Evolutionary conservation across 352 stramenopile species (phyloP).

Genomic region (Globisporangium perplexum): DNA sequence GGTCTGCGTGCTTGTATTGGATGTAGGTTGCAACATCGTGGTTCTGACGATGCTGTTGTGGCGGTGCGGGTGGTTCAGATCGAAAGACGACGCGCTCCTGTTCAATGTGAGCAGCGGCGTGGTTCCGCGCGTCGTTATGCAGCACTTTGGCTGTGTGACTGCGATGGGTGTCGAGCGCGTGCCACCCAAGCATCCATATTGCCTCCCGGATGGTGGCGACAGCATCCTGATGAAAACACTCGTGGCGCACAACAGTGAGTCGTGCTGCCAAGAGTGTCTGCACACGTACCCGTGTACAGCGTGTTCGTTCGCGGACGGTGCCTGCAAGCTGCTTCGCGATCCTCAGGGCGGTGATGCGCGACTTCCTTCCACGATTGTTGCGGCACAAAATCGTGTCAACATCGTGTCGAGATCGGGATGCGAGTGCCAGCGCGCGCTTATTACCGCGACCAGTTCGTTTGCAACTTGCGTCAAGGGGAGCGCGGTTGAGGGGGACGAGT

Average conservation of each 20-base stretch:
- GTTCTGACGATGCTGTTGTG: background rate
- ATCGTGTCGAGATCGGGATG: conserved; percentile 23
- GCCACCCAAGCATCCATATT: background rate
- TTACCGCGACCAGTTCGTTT: conserved; percentile 1
- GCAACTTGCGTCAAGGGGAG: conserved; percentile 17
- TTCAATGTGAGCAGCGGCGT: conserved; percentile 8
- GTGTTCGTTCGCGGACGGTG: conserved; percentile 2
- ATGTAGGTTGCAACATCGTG: background rate
- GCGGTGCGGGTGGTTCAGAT: background rate
- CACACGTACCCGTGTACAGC: conserved; percentile 9
- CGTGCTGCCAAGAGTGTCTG: conserved; percentile 15
- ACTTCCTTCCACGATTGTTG: background rate
- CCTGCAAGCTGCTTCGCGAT: conserved; percentile 15
- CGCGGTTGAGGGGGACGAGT: background rate
- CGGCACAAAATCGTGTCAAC: conserved; percentile 5
- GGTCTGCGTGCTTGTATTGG: background rate
- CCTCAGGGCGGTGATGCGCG: conserved; percentile 7
- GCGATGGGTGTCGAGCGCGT: conserved; percentile 9
- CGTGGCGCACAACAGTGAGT: background rate
- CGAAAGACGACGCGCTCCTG: conserved; percentile 1
- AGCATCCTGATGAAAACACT: conserved; percentile 4
- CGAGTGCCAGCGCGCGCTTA: conserved; percentile 15
- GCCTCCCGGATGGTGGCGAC: conserved; percentile 6
- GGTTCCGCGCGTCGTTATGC: background rate
- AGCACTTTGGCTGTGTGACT: conserved; percentile 14